Percentiles rank a stretch among this genome's conserved stretches.
Conservation (phyloP, 2,329 filamentous ascomycete genomes). For the Talaromyces sp. region DNA sequence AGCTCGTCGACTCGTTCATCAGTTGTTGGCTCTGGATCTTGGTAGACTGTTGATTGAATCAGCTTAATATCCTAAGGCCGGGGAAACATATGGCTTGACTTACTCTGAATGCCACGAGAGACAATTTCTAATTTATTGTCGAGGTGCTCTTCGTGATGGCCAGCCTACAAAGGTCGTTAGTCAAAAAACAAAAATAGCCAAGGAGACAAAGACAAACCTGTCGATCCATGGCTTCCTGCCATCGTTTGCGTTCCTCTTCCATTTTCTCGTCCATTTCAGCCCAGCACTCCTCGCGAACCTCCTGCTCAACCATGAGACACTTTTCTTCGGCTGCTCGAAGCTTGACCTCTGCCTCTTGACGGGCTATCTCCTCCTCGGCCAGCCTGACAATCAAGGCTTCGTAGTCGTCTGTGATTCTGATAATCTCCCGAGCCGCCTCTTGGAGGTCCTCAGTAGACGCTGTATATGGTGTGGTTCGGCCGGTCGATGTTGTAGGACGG, state of each 20-base stretch:
- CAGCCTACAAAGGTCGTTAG: conserved; percentile 43
- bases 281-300: conserved; percentile 84
- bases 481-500: conserved; percentile 32
- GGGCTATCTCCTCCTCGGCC: conserved; percentile 66
- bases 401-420: conserved; percentile 73
- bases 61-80: background rate
- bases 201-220: conserved; percentile 52
- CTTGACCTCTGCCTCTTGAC: conserved; percentile 70
- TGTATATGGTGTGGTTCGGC: conserved; percentile 46
- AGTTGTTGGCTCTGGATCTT: conserved; percentile 50
- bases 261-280: conserved; percentile 79
- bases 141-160: conserved; percentile 78
- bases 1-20: conserved; percentile 64
- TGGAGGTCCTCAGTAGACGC: conserved; percentile 68
- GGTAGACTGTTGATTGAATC: conserved; percentile 37
- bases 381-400: conserved; percentile 71
- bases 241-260: conserved; percentile 72
- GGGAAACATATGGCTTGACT: conserved; percentile 25
- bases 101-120: conserved; percentile 54
- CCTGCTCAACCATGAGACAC: conserved; percentile 74
- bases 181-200: background rate
- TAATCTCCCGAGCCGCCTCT: conserved; percentile 75
- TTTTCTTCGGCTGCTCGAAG: conserved; percentile 63
- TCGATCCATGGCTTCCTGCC: conserved; percentile 73
- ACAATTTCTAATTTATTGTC: conserved; percentile 82